Evolutionary conservation across 2,329 filamentous ascomycete species (phyloP).

Genomic region (Ophiostoma angusticollis): DNA sequence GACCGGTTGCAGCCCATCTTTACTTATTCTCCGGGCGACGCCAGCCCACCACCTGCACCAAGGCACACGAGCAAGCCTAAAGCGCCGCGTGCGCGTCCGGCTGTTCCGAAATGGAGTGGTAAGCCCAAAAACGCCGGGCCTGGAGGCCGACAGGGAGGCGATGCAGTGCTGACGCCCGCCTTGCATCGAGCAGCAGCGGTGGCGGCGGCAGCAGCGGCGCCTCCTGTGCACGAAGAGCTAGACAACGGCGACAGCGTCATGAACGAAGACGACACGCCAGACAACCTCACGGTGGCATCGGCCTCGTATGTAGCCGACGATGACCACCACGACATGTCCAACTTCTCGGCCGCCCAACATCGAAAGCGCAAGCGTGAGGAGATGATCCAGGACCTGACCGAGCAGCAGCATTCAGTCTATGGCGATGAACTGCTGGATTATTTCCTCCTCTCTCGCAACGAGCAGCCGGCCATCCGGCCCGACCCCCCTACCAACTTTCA

Average conservation of each 20-base stretch:
- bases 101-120: constrained; percentile 48
- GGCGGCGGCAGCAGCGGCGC: constrained; percentile 14
- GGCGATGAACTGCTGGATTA: constrained; percentile 91
- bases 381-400: constrained; percentile 47
- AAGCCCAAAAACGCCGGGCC: constrained; percentile 14
- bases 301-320: constrained; percentile 75
- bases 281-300: constrained; percentile 71
- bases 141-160: too few species aligned
- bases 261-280: constrained; percentile 68
- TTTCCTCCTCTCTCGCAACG: constrained; percentile 76
- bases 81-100: constrained; percentile 49
- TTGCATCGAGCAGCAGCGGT: not conserved
- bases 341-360: constrained; percentile 40
- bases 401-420: constrained; percentile 81
- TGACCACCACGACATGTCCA: constrained; percentile 59
- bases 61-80: constrained; percentile 86
- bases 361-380: constrained; percentile 69
- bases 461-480: constrained; percentile 58
- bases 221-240: constrained; percentile 44
- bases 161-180: too few species aligned
- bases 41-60: constrained; percentile 84
- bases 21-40: constrained; percentile 71
- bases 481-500: constrained; percentile 78
- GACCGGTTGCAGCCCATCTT: constrained; percentile 79
- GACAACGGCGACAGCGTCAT: constrained; percentile 50